Conservation (phyloP, 139 green algal genomes). For the Tetradesmus lagerheimii region DNA sequence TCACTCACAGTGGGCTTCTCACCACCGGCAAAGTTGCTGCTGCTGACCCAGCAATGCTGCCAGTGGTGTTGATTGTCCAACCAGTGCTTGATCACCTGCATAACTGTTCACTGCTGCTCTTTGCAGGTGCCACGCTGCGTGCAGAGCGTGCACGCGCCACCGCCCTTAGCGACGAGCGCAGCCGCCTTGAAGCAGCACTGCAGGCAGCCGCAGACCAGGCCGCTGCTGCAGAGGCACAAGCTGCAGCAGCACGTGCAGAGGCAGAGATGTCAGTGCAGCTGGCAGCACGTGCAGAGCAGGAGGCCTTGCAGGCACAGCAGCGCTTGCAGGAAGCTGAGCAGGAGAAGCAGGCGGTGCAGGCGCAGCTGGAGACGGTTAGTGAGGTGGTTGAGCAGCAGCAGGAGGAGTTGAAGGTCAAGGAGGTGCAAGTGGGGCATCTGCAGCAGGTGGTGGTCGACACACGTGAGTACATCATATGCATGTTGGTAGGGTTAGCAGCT, state of each 20-base stretch:
- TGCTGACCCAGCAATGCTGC: not conserved
- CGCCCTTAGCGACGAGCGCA: not conserved
- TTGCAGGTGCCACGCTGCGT: not conserved
- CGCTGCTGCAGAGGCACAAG: slow-evolving; percentile 6
- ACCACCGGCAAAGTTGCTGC: not conserved
- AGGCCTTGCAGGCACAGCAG: not conserved
- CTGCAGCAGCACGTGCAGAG: slow-evolving; percentile 11
- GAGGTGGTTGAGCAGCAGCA: slow-evolving; percentile 36
- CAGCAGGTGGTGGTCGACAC: slow-evolving; percentile 25
- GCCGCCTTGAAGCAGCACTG: slow-evolving; percentile 19
- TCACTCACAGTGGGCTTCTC: no score
- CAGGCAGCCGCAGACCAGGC: not conserved
- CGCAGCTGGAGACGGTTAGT: not conserved
- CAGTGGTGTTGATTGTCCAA: no score
- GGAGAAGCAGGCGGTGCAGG: not conserved
- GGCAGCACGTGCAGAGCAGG: not conserved
- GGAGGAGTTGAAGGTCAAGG: not conserved
- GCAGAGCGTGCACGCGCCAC: slow-evolving; percentile 2
- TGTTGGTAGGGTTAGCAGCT: not conserved
- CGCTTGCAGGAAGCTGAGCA: not conserved
- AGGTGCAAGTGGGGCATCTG: slow-evolving; percentile 27
- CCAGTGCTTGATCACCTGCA: not conserved
- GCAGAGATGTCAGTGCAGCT: not conserved
- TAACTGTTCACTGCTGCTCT: not conserved
- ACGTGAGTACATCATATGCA: slow-evolving; percentile 11